Evolutionary conservation across 169 alveolate genomes (phyloP).

Genomic region (Plasmodium inui): DNA sequence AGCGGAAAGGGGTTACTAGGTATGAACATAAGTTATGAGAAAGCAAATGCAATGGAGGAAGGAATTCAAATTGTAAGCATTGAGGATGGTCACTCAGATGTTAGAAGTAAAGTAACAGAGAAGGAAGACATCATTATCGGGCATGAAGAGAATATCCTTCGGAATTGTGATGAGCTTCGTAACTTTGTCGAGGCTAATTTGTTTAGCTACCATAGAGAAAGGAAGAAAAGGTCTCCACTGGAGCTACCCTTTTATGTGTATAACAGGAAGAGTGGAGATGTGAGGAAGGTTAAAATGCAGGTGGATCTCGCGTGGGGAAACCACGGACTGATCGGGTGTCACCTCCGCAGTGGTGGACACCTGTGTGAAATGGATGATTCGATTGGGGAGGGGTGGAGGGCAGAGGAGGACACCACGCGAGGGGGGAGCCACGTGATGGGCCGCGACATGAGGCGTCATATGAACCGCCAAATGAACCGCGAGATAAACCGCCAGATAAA

Average conservation of each 20-base stretch:
- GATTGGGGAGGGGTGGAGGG: not conserved
- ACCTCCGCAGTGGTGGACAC: constrained; percentile 78
- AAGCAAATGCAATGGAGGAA: constrained; percentile 81
- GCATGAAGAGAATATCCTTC: constrained; percentile 28
- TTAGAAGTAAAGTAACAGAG: constrained; percentile 78
- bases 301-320: constrained; percentile 80
- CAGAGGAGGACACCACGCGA: no score
- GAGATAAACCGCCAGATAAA: not conserved
- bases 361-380: constrained; percentile 78
- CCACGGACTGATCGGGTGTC: constrained; percentile 81
- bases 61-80: constrained; percentile 79
- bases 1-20: constrained; percentile 85
- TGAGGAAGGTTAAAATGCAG: constrained; percentile 76
- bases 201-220: not conserved
- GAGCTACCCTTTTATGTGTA: constrained; percentile 66
- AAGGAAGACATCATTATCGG: constrained; percentile 81
- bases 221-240: not conserved
- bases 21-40: constrained; percentile 78
- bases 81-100: constrained; percentile 80
- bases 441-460: not conserved
- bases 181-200: not conserved
- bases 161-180: constrained; percentile 39
- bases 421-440: no score
- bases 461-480: not conserved
- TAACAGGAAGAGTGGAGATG: constrained; percentile 75